phyloP scores from a whole-genome alignment of 495 filamentous ascomycete species.

The Aspergillus carlsbadensis region DNA sequence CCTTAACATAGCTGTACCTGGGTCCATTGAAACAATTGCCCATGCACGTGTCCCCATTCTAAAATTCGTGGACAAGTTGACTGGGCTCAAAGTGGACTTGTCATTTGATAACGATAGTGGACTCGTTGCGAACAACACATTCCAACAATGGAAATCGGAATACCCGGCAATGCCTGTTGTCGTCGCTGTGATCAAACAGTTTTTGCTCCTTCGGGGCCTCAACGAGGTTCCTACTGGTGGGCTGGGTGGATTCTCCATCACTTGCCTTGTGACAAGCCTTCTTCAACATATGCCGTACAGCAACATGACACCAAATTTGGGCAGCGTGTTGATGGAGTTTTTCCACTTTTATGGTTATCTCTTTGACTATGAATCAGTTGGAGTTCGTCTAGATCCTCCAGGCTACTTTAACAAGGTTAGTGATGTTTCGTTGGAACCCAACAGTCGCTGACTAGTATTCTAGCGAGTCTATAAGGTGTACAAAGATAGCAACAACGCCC shows the following conservation, averaged over 20 bases:
- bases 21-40: constrained; percentile 61
- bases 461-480: constrained; percentile 24
- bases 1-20: constrained; percentile 45
- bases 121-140: constrained; percentile 72
- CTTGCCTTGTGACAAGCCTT: constrained; percentile 86
- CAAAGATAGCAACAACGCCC: constrained; percentile 42
- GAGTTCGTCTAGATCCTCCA: constrained; percentile 74
- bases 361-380: constrained; percentile 64
- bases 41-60: constrained; percentile 87
- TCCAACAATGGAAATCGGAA: constrained; percentile 69
- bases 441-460: constrained; percentile 2
- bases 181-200: constrained; percentile 87
- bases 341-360: constrained; percentile 82
- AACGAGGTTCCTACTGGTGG: constrained; percentile 91
- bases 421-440: neutral
- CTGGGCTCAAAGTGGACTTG: constrained; percentile 77
- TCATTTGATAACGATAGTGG: constrained; percentile 93
- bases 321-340: constrained; percentile 78
- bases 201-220: constrained; percentile 79
- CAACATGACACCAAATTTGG: constrained; percentile 64
- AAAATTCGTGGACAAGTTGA: constrained; percentile 76
- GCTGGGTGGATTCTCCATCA: constrained; percentile 91
- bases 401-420: constrained; percentile 71
- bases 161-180: constrained; percentile 83
- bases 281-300: constrained; percentile 72